A percentile compares a stretch with the other conserved stretches of the same genome.
phyloP scores from a whole-genome alignment of 768 basidiomycete genomes.

The Leccinum obscurum region DNA sequence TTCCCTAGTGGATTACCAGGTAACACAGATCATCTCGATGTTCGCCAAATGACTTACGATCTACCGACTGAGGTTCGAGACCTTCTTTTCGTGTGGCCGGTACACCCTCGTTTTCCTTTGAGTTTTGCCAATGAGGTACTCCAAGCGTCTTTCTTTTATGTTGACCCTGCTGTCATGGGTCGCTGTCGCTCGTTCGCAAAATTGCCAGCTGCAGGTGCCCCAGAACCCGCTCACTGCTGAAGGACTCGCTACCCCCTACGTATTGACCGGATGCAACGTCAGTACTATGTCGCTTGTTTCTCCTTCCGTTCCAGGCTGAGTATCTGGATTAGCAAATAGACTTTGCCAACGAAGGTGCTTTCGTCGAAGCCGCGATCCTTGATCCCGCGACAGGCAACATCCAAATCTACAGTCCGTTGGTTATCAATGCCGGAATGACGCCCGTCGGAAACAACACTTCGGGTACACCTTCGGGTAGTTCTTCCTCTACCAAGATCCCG shows the following conservation, averaged over 20 bases:
- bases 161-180: conserved; percentile 16
- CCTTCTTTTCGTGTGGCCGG: conserved; percentile 22
- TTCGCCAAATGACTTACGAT: not conserved
- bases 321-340: conserved; percentile 25
- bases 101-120: conserved; percentile 16
- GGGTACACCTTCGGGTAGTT: not conserved
- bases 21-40: not conserved
- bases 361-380: conserved; percentile 31
- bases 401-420: conserved; percentile 31
- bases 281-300: not conserved
- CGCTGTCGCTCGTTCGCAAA: conserved; percentile 20
- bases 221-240: conserved; percentile 23
- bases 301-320: not conserved
- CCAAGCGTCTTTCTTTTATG: conserved; percentile 10
- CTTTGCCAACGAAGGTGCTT: conserved; percentile 26
- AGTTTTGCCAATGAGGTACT: conserved; percentile 15
- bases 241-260: conserved; percentile 30
- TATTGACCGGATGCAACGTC: conserved; percentile 31
- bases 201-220: conserved; percentile 25
- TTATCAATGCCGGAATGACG: conserved; percentile 30
- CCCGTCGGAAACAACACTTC: conserved; percentile 10
- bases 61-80: conserved; percentile 21
- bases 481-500: not conserved
- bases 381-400: conserved; percentile 29
- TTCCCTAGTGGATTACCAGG: conserved; percentile 17